Percentiles rank a stretch among this genome's conserved stretches.
Evolutionary conservation across 768 basidiomycete species (phyloP).

Genomic region (Tubosaeta brunneosetosa): DNA sequence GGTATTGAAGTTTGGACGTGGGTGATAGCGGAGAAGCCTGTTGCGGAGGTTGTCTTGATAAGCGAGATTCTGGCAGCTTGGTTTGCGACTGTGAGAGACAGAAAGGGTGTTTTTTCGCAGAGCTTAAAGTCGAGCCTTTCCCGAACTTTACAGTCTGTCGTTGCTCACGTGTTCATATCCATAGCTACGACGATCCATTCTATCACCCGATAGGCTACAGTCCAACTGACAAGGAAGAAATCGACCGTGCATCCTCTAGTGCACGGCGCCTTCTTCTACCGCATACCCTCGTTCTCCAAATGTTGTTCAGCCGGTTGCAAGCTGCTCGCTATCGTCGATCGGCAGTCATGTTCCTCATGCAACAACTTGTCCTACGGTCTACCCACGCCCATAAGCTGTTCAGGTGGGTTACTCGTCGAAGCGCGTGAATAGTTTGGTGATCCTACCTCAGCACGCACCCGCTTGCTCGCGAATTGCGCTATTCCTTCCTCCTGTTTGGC

Average conservation of each 20-base stretch:
- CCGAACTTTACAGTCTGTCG: neutral
- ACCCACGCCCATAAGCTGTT: slow-evolving; percentile 61
- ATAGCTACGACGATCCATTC: slow-evolving; percentile 86
- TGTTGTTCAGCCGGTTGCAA: slow-evolving; percentile 89
- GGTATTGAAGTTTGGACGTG: slow-evolving; percentile 96
- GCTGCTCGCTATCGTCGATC: slow-evolving; percentile 86
- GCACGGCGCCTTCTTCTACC: slow-evolving; percentile 77
- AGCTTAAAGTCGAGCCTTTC: slow-evolving; percentile 63
- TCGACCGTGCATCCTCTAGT: slow-evolving; percentile 64
- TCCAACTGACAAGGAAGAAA: slow-evolving; percentile 81
- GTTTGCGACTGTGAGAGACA: slow-evolving; percentile 72
- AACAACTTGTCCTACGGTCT: slow-evolving; percentile 81
- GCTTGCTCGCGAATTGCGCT: slow-evolving; percentile 83
- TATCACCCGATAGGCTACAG: slow-evolving; percentile 80
- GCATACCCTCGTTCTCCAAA: slow-evolving; percentile 78
- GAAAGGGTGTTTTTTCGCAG: slow-evolving; percentile 80
- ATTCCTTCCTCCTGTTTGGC: slow-evolving; percentile 87
- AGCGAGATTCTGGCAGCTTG: slow-evolving; percentile 84
- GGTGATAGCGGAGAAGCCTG: slow-evolving; percentile 83
- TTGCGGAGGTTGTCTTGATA: slow-evolving; percentile 79
- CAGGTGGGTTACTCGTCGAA: slow-evolving; percentile 49
- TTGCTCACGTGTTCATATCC: slow-evolving; percentile 5
- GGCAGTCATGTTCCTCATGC: slow-evolving; percentile 79
- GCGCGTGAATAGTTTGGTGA: neutral
- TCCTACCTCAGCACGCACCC: slow-evolving; percentile 70